A percentile compares a stretch with the other conserved stretches of the same genome.
phyloP scores from a whole-genome alignment of 768 basidiomycete species.

The Macrolepiota albuminosa region DNA sequence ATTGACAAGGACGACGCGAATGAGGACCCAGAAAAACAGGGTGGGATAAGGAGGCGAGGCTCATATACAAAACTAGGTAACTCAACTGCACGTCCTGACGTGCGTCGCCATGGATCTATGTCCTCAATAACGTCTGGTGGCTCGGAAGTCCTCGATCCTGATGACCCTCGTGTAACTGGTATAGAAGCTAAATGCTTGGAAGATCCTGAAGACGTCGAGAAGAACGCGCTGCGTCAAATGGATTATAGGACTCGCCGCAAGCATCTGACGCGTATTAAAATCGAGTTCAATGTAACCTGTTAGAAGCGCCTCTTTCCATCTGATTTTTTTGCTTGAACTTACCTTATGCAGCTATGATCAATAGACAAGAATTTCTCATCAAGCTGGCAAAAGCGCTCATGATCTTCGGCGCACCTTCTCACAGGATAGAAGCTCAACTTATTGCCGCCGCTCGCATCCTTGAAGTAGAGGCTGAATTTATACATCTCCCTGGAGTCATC shows the following conservation, averaged over 20 bases:
- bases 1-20: conserved; percentile 25
- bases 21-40: conserved; percentile 13
- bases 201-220: conserved; percentile 60
- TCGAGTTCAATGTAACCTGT: conserved; percentile 77
- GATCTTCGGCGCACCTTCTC: conserved; percentile 90
- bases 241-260: conserved; percentile 65
- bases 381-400: conserved; percentile 84
- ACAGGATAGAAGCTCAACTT: conserved; percentile 91
- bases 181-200: conserved; percentile 43
- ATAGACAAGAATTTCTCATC: conserved; percentile 82
- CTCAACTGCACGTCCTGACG: conserved; percentile 21
- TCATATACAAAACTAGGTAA: conserved; percentile 17
- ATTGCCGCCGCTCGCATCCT: conserved; percentile 84
- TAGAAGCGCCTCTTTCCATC: conserved; percentile 13
- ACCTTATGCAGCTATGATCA: conserved; percentile 56
- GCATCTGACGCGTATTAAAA: conserved; percentile 56
- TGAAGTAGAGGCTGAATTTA: conserved; percentile 88
- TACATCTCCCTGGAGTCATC: conserved; percentile 76
- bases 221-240: conserved; percentile 56
- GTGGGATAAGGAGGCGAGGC: conserved; percentile 9
- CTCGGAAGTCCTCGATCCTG: conserved; percentile 59
- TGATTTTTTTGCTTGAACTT: neutral
- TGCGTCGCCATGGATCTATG: conserved; percentile 39
- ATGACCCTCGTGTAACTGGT: conserved; percentile 70
- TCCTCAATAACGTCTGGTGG: conserved; percentile 35